Evolutionary conservation across 2,329 filamentous ascomycete species (phyloP).

Genomic region (Pestalotiopsis sp.): DNA sequence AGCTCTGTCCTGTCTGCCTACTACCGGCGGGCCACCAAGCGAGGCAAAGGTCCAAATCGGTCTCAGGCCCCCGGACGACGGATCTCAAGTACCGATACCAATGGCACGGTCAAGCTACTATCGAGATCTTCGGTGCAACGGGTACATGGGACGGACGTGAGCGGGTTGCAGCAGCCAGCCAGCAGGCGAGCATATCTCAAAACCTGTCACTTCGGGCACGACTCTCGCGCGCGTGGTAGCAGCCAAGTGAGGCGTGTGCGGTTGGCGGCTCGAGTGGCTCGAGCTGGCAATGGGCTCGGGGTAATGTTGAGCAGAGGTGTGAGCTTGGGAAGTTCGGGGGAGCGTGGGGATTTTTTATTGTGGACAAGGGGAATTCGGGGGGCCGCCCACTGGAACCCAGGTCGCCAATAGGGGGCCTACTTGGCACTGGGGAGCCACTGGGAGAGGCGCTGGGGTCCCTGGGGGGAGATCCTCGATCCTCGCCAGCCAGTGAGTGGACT

Average conservation of each 20-base stretch:
- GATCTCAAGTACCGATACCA: background rate
- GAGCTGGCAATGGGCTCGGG: conserved; percentile 35
- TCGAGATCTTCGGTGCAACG: background rate
- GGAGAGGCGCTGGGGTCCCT: no score
- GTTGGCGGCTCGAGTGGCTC: background rate
- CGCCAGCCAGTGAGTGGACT: background rate
- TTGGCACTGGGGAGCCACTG: background rate
- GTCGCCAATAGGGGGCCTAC: background rate
- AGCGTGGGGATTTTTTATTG: conserved; percentile 13
- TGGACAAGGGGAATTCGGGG: conserved; percentile 8
- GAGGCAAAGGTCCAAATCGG: background rate
- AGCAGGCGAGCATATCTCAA: conserved; percentile 2
- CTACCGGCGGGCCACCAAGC: background rate
- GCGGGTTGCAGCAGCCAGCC: background rate
- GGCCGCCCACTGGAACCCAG: background rate
- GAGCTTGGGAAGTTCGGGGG: conserved; percentile 12
- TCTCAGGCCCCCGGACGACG: background rate
- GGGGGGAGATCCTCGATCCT: background rate
- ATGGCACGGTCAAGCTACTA: background rate
- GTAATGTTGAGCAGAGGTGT: conserved; percentile 47
- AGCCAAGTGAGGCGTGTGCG: conserved; percentile 13
- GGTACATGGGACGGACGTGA: conserved; percentile 2
- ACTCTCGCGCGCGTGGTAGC: conserved; percentile 25
- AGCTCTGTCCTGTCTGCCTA: background rate
- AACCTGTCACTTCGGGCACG: conserved; percentile 14